These are phyloP conservation scores for Colletotrichum cuscutae DNA, from an alignment of 2,329 filamentous ascomycete species.

Conservation along the genomic window DNA sequence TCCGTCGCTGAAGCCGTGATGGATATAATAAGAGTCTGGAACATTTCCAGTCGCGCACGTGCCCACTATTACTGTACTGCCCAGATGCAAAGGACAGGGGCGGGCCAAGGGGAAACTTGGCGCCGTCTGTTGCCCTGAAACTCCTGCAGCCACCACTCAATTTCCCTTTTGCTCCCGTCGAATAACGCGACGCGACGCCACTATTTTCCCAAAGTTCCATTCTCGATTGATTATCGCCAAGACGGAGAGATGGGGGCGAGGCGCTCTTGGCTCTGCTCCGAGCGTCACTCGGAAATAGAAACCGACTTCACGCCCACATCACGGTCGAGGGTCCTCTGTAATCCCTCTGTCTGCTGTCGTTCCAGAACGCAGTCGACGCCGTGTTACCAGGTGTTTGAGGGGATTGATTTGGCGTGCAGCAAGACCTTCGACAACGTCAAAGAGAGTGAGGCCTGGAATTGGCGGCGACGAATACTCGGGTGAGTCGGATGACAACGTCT, in stretches of 20 bases:
- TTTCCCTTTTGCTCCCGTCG: not conserved
- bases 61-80: not conserved
- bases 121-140: not conserved
- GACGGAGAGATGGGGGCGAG: not conserved
- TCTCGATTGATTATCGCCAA: not conserved
- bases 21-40: not conserved
- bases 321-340: not conserved
- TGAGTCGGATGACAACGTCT: not conserved
- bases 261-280: not conserved
- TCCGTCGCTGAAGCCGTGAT: not conserved
- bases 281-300: not conserved
- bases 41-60: not conserved
- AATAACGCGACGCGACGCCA: not conserved
- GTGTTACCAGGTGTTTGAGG: not conserved
- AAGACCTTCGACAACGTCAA: not conserved
- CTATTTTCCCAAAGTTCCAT: not conserved
- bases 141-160: not conserved
- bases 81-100: not conserved
- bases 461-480: not conserved
- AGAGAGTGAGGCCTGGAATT: not conserved
- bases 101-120: not conserved
- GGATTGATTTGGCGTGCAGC: constrained; percentile 18
- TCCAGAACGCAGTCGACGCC: not conserved
- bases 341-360: not conserved
- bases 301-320: not conserved